Evolutionary conservation across 805 yeast genomes (phyloP).

Genomic region (Metahyphopichia silvanorum): DNA sequence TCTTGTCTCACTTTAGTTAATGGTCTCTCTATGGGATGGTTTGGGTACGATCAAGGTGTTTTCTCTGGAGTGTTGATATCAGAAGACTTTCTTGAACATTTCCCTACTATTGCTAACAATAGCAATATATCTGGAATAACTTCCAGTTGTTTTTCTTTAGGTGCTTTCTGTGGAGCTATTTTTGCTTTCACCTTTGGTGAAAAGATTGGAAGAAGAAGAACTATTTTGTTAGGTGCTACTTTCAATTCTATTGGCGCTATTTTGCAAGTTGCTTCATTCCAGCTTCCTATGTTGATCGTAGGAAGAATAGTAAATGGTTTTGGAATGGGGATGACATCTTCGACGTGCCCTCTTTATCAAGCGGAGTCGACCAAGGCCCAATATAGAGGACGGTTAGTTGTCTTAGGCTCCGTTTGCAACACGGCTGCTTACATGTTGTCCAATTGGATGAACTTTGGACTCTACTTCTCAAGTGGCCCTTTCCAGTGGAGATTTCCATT

Average conservation of each 20-base stretch:
- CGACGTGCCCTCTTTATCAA: slow-evolving; percentile 73
- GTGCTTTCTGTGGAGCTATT: slow-evolving; percentile 57
- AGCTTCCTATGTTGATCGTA: slow-evolving; percentile 60
- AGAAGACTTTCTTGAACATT: too few relatives aligned
- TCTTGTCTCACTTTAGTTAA: too few relatives aligned
- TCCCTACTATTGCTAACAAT: too few relatives aligned
- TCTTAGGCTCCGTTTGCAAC: slow-evolving; percentile 60
- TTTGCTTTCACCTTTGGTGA: slow-evolving; percentile 59
- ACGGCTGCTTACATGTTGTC: slow-evolving; percentile 65
- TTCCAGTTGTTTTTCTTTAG: too few relatives aligned
- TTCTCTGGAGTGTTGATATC: too few relatives aligned
- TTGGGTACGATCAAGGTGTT: too few relatives aligned
- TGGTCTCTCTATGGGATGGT: too few relatives aligned
- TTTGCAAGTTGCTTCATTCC: slow-evolving; percentile 47
- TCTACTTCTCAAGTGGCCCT: slow-evolving; percentile 50
- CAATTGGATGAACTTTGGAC: slow-evolving; percentile 68
- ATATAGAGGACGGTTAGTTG: slow-evolving; percentile 61
- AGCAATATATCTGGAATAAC: too few relatives aligned
- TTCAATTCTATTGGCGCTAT: slow-evolving; percentile 56
- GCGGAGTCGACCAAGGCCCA: slow-evolving; percentile 64
- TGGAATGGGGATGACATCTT: slow-evolving; percentile 69
- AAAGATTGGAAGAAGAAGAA: slow-evolving; percentile 55
- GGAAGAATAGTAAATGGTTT: slow-evolving; percentile 67
- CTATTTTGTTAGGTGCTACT: slow-evolving; percentile 51
- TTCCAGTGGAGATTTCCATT: slow-evolving; percentile 71